phyloP scores from a whole-genome alignment of 2,329 filamentous ascomycete genomes.

The Fusarium dlaminii region DNA sequence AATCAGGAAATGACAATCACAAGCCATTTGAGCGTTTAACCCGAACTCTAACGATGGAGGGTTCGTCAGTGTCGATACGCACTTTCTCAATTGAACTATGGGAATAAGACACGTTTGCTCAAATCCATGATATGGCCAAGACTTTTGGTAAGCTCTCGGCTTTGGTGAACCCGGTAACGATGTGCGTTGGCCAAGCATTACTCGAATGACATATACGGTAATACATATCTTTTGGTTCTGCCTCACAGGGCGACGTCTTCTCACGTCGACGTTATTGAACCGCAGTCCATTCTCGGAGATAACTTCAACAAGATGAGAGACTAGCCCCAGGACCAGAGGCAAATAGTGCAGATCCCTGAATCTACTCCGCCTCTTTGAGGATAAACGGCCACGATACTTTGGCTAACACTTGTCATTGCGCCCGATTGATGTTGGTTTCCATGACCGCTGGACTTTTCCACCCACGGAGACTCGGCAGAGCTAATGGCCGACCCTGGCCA shows the following conservation, averaged over 20 bases:
- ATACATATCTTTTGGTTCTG: slow-evolving; percentile 1
- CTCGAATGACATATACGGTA: not conserved
- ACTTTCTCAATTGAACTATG: not conserved
- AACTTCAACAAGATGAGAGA: not conserved
- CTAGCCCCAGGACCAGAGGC: slow-evolving; percentile 1
- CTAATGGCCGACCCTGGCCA: slow-evolving; percentile 14
- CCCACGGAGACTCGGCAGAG: slow-evolving; percentile 22
- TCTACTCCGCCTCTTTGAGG: slow-evolving; percentile 16
- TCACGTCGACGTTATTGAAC: not conserved
- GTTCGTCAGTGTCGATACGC: not conserved
- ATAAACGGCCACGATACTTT: slow-evolving; percentile 16
- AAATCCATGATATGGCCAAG: slow-evolving; percentile 32
- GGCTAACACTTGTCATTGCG: slow-evolving; percentile 3
- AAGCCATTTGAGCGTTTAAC: not conserved
- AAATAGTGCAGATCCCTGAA: not conserved
- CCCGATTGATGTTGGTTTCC: slow-evolving; percentile 19
- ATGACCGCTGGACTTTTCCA: slow-evolving; percentile 18
- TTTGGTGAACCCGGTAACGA: slow-evolving; percentile 16
- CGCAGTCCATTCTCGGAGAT: not conserved
- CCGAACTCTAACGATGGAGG: not conserved
- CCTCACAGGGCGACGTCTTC: not conserved
- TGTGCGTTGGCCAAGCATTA: slow-evolving; percentile 16
- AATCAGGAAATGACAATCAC: not conserved
- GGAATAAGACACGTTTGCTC: slow-evolving; percentile 1
- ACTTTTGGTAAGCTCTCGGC: slow-evolving; percentile 20